Base-by-base conservation (phyloP, 768 basidiomycete species). In the Brasilioporus rufonigricans region DNA sequence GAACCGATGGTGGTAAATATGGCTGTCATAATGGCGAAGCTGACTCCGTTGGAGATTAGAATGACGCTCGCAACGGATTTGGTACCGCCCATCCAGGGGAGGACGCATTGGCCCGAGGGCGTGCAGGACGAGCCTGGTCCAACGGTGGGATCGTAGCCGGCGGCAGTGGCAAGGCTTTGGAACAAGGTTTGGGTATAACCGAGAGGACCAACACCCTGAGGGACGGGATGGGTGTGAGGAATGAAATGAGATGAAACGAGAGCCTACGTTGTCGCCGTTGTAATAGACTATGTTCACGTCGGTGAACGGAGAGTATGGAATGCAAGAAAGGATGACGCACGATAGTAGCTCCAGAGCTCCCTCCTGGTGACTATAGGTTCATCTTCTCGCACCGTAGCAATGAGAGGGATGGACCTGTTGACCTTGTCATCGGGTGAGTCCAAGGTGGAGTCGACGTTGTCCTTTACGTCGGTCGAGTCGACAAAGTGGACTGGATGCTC, bases 271-370 rank as follows among this genome's bases (percentile, higher is more conserved):
- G 58, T 90, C 83, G 49, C 89, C 89, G 54, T 91, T 92, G 70
- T 85, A 88, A 64, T 91, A 91, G 53, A 91, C 89, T 91, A 50
- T 44, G 21, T 31, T 2, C 19, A 23, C 11, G 35, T 50, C 26
- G 44, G 47, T 41, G 56, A 44, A 54, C 36, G 11, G 23, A 13
- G 18, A 9, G 31, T 32, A 23, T 31, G 46, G 6, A 12, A 18
- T 6, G 16, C 12, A 26, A 5, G 23, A 38, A 13, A 2, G 7
- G 6, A 35, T 1, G 19, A 52, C 65, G 44, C 32, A 89, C 88
- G 58, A 66, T 91, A 91, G 64, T 91, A 92, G 50, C 82, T 83
- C 90, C 89, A 92, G 9, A 92, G 72, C 65, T 92, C 90, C 63
- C 68, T 80, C 46, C 84, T 76, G 18, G 85, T 89, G 5, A 91